A percentile compares a stretch with the other conserved stretches of the same genome.
Conservation (phyloP, 2,329 filamentous ascomycete species). For the Dactylonectria estremocensis region DNA sequence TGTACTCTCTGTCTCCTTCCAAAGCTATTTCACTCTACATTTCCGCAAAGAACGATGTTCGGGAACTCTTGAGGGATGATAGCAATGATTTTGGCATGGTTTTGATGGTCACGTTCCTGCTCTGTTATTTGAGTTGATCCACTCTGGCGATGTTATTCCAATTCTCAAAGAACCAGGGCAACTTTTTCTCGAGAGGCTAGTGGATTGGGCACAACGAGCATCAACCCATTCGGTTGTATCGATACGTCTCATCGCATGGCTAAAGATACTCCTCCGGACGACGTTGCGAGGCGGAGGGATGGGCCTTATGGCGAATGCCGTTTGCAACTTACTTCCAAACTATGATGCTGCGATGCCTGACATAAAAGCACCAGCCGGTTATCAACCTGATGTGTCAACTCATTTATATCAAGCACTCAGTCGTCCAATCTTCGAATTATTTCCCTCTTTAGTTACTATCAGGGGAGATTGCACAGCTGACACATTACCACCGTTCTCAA, state of each 20-base stretch:
- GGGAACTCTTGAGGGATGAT: slow-evolving; percentile 11
- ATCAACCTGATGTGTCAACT: slow-evolving; percentile 18
- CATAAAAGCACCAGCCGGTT: slow-evolving; percentile 1
- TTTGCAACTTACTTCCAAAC: slow-evolving; percentile 25
- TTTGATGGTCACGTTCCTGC: slow-evolving; percentile 27
- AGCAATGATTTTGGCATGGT: slow-evolving; percentile 16
- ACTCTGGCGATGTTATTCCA: slow-evolving; percentile 14
- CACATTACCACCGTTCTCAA: slow-evolving; percentile 45
- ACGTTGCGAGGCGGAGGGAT: slow-evolving; percentile 37
- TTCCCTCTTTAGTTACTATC: slow-evolving; percentile 40
- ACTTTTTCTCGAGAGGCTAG: slow-evolving; percentile 19
- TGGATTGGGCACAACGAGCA: slow-evolving; percentile 10
- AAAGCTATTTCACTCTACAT: slow-evolving; percentile 22
- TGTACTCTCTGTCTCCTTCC: slow-evolving; percentile 30
- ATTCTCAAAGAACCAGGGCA: slow-evolving; percentile 24
- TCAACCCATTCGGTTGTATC: slow-evolving; percentile 7
- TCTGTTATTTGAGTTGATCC: slow-evolving; percentile 36
- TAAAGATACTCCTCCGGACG: slow-evolving; percentile 35
- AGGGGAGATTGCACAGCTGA: slow-evolving; percentile 35
- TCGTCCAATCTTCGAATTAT: slow-evolving; percentile 40
- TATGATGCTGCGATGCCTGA: slow-evolving; percentile 7
- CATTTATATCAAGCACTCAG: slow-evolving; percentile 35
- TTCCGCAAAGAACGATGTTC: slow-evolving; percentile 13
- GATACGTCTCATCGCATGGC: slow-evolving; percentile 31
- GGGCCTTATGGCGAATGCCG: slow-evolving; percentile 32